Percentiles rank a stretch among this genome's conserved stretches.
Evolutionary conservation across 345 rosid genomes (phyloP).

Genomic region (Sisymbrium altissimum): DNA sequence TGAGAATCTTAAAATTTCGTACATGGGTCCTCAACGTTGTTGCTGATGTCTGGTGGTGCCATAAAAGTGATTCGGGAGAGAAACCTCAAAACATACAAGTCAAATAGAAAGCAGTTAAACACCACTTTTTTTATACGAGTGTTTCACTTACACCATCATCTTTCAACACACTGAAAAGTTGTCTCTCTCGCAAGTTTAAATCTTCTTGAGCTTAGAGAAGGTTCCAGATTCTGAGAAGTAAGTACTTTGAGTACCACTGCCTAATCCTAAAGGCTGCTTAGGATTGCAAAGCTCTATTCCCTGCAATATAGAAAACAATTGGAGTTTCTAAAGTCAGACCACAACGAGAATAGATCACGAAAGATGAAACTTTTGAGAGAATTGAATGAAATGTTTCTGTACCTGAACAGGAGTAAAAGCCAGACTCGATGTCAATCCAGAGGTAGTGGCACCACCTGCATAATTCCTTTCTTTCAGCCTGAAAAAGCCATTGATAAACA

Average conservation of each 20-base stretch:
- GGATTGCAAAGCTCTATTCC: constrained; percentile 93
- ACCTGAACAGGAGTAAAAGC: constrained; percentile 99
- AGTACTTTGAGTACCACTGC: constrained; percentile 89
- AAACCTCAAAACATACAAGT: neutral
- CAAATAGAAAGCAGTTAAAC: neutral
- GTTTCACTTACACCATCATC: constrained; percentile 1
- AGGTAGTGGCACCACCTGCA: constrained; percentile 87
- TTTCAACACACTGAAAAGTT: neutral
- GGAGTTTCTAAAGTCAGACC: neutral
- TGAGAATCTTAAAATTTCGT: neutral
- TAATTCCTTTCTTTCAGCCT: constrained; percentile 84
- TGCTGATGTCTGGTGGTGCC: neutral
- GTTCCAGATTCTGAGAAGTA: constrained; percentile 93
- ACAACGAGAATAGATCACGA: neutral
- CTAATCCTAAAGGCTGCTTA: constrained; percentile 76
- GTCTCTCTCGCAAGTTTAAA: constrained; percentile 22
- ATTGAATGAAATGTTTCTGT: constrained; percentile 14
- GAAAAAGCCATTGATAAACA: constrained; percentile 20
- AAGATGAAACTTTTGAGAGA: neutral
- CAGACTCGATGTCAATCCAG: constrained; percentile 86
- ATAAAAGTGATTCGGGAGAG: neutral
- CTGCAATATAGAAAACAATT: constrained; percentile 33
- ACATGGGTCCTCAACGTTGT: neutral
- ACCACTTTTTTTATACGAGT: neutral
- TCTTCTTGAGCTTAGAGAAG: constrained; percentile 86